Percentiles rank a stretch among this genome's conserved stretches.
phyloP scores from a whole-genome alignment of 805 yeast species.

The Myxozyma vanderwaltii region DNA sequence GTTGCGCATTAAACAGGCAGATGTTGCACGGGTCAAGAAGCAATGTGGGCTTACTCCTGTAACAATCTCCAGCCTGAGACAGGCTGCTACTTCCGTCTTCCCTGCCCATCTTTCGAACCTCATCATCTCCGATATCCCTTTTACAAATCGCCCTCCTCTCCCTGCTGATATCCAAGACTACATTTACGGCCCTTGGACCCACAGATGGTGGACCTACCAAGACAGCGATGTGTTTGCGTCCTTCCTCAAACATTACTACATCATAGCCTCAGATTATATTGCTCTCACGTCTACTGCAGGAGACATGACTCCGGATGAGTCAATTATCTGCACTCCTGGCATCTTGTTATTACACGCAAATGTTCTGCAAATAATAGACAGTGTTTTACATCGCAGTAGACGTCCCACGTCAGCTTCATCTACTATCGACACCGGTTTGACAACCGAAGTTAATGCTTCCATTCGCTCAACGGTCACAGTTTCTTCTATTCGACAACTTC shows the following conservation, averaged over 20 bases:
- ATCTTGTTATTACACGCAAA: slow-evolving; percentile 39
- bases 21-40: slow-evolving; percentile 36
- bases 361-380: slow-evolving; percentile 37
- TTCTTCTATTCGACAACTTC: slow-evolving; percentile 10
- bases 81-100: slow-evolving; percentile 19
- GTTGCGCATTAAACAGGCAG: slow-evolving; percentile 38
- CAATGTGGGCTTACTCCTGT: slow-evolving; percentile 10
- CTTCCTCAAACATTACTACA: slow-evolving; percentile 48
- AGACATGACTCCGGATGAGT: slow-evolving; percentile 27
- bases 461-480: slow-evolving; percentile 13
- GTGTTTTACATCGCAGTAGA: slow-evolving; percentile 21
- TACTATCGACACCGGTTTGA: slow-evolving; percentile 4
- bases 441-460: slow-evolving; percentile 12
- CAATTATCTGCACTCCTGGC: slow-evolving; percentile 40
- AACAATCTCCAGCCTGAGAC: not conserved
- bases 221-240: slow-evolving; percentile 46
- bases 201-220: slow-evolving; percentile 42
- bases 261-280: slow-evolving; percentile 38
- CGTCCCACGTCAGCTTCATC: not conserved
- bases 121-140: slow-evolving; percentile 33
- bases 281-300: slow-evolving; percentile 34
- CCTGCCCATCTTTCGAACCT: slow-evolving; percentile 38
- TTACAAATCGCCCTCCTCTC: slow-evolving; percentile 25
- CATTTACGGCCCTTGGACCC: slow-evolving; percentile 43
- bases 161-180: slow-evolving; percentile 24